Evolutionary conservation across 2,329 filamentous ascomycete genomes (phyloP), one percentile per base, ranked within the genome.

Genomic region (Sclerotinia sclerotiorum): DNA sequence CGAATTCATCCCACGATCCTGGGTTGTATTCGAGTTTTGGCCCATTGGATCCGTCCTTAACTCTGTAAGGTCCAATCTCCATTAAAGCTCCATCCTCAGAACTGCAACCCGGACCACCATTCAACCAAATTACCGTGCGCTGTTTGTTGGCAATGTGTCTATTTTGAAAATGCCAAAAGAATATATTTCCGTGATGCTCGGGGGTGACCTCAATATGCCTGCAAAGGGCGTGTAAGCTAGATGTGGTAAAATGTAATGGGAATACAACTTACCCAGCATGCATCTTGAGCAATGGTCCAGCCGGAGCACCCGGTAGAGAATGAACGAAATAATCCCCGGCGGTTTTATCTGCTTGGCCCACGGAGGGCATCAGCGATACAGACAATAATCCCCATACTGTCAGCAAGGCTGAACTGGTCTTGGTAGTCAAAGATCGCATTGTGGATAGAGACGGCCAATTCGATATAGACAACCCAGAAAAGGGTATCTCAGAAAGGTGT

Each of bases 101-200:
- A 79, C 93, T 97, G 80, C 95, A 99, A 39, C 96, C 95, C 1
- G 95, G 95, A 0, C 95, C 96, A 66, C 95, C 96, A 78, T 99
- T 99, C 69, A 99, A 82, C 95, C 96, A 99, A 76, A 99, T 89
- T 15, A 99, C 91, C 3, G 94, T 97, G 69, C 95, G 88, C 79
- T 95, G 92, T 74, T 86, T 88, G 78, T 98, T 92, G 68, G 93
- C 94, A 73, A 99, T 97, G 79, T 99, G 95, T 74, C 92, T 87
- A 78, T 98, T 98, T 78, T 97, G 88, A 78, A 92, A 97, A 77
- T 97, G 92, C 95, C 95, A 99, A 84, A 99, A 99, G 84, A 98
- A 99, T 24, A 99, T 82, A 79, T 98, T 97, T 74, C 93, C 94
- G 78, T 98, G 93, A 78, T 90, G 87, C 73, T 93, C 89, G 27